phyloP scores from a whole-genome alignment of 2,329 filamentous ascomycete species.

The Emergomyces pasteurianus region DNA sequence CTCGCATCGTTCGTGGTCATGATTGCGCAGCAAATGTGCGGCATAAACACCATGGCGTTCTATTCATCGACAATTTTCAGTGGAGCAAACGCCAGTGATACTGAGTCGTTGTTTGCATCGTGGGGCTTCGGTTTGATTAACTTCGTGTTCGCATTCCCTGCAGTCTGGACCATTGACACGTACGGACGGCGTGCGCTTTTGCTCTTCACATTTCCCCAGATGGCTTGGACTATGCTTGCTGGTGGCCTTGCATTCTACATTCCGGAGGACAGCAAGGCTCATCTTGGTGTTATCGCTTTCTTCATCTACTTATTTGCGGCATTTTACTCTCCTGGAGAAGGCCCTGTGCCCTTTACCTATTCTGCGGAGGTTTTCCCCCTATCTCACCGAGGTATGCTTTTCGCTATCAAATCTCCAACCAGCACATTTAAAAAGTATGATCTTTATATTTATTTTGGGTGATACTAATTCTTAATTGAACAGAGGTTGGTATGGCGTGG shows the following conservation, averaged over 20 bases:
- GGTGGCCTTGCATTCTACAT: conserved; percentile 50
- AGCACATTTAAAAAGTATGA: neutral
- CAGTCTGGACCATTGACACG: conserved; percentile 55
- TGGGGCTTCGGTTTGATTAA: conserved; percentile 56
- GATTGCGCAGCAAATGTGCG: conserved; percentile 63
- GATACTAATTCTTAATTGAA: conserved; percentile 11
- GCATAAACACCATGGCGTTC: conserved; percentile 64
- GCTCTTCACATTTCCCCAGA: conserved; percentile 55
- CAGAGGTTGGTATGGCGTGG: conserved; percentile 39
- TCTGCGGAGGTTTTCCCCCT: conserved; percentile 45
- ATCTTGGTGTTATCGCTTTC: conserved; percentile 44
- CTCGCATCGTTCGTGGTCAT: conserved; percentile 69
- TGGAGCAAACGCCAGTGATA: conserved; percentile 44
- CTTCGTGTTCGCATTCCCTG: conserved; percentile 54
- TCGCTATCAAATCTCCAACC: conserved; percentile 15
- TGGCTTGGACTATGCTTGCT: conserved; percentile 55
- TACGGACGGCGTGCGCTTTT: conserved; percentile 52
- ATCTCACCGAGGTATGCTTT: conserved; percentile 37
- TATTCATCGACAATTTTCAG: conserved; percentile 51
- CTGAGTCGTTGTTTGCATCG: conserved; percentile 49
- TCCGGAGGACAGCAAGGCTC: conserved; percentile 27
- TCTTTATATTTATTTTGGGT: neutral
- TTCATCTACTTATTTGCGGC: conserved; percentile 55
- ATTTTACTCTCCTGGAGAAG: conserved; percentile 55
- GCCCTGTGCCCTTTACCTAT: conserved; percentile 42